Evolutionary conservation across 306 rosid genomes (phyloP).

Genomic region (Pachyrhizus erosus): DNA sequence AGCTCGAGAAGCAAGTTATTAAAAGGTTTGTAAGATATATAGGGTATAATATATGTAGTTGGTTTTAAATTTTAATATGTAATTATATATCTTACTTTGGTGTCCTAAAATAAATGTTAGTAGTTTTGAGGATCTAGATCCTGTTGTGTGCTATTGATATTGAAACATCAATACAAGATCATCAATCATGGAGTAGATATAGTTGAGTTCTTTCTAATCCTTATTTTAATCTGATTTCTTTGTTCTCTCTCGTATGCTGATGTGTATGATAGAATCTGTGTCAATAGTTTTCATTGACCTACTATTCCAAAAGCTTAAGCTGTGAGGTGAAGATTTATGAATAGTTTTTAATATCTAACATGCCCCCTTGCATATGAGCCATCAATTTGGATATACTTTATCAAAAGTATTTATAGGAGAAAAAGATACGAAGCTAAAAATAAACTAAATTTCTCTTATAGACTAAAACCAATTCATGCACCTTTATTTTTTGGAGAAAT

Average conservation of each 20-base stretch:
- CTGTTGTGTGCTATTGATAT: conserved; percentile 38
- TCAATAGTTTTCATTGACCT: neutral
- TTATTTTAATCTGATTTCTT: conserved; percentile 14
- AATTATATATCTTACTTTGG: conserved; percentile 38
- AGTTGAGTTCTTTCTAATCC: conserved; percentile 27
- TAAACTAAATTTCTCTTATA: neutral
- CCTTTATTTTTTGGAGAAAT: too few relatives aligned
- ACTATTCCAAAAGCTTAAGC: neutral
- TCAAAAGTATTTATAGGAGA: neutral
- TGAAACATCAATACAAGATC: conserved; percentile 33
- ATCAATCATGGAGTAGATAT: conserved; percentile 19
- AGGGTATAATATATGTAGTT: conserved; percentile 30
- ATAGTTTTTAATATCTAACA: conserved; percentile 1
- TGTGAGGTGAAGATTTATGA: neutral
- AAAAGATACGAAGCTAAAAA: too few relatives aligned
- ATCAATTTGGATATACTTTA: too few relatives aligned
- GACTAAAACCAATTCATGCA: too few relatives aligned
- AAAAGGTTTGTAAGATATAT: conserved; percentile 43
- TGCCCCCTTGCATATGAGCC: neutral
- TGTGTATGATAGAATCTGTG: neutral
- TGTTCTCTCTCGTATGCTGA: conserved; percentile 24
- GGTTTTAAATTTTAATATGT: conserved; percentile 36
- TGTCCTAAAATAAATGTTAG: conserved; percentile 44
- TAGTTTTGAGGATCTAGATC: conserved; percentile 43
- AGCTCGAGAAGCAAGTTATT: conserved; percentile 52